phyloP scores from a whole-genome alignment of 2,329 filamentous ascomycete genomes.

The Thermoascus crustaceus region DNA sequence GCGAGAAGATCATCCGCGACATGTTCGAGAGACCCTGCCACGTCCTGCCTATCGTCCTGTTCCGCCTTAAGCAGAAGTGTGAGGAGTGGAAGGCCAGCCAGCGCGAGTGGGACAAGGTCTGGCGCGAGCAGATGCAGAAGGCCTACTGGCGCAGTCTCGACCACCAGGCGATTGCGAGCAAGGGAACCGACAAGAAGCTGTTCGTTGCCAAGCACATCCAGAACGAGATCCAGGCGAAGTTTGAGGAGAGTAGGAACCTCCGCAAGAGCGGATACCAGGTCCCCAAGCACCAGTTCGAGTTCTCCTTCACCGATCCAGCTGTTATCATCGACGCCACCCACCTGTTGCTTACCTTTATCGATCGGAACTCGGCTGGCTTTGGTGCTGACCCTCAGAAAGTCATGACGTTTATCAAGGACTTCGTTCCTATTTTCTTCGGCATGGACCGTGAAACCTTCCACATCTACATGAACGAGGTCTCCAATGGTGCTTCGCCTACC shows the following conservation, averaged over 20 bases:
- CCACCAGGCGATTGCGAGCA: conserved; percentile 88
- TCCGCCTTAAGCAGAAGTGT: conserved; percentile 86
- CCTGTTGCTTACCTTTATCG: conserved; percentile 40
- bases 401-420: conserved; percentile 66
- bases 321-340: conserved; percentile 50
- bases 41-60: conserved; percentile 80
- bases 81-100: conserved; percentile 97
- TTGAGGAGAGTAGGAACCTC: conserved; percentile 77
- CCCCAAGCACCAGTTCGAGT: conserved; percentile 65
- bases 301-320: conserved; percentile 63
- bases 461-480: conserved; percentile 59
- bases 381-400: conserved; percentile 62
- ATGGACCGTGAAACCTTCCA: conserved; percentile 62
- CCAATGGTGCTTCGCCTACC: conserved; percentile 63
- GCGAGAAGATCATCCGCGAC: conserved; percentile 75
- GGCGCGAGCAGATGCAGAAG: conserved; percentile 88
- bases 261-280: conserved; percentile 54
- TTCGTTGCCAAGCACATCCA: conserved; percentile 85
- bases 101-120: conserved; percentile 98
- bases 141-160: conserved; percentile 96
- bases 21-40: conserved; percentile 77
- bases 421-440: conserved; percentile 69
- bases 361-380: conserved; percentile 43
- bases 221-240: conserved; percentile 82
- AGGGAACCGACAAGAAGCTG: conserved; percentile 81